Percentiles rank a stretch among this genome's conserved stretches.
These are phyloP conservation scores for Chrysopogon serrulatus DNA, from an alignment of 176 grass and related monocot genomes.

Conservation along the genomic window DNA sequence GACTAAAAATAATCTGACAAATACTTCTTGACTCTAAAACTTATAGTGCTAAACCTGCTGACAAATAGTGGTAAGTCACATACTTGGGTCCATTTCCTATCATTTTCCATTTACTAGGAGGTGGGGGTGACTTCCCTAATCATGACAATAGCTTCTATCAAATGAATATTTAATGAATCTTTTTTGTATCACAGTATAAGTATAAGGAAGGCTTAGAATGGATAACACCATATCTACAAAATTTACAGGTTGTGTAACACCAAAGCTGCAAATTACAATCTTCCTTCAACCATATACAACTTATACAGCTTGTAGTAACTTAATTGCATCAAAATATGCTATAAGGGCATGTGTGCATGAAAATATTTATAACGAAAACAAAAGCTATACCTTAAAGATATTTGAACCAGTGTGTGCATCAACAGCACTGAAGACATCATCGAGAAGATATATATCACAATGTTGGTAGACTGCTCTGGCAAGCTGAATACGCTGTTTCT, in stretches of 20 bases:
- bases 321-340: neutral
- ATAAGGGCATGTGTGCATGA: neutral
- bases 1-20: neutral
- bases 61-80: neutral
- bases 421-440: slow-evolving; percentile 75
- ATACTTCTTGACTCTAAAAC: neutral
- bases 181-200: neutral
- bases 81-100: neutral
- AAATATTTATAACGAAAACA: neutral
- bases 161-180: neutral
- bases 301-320: neutral
- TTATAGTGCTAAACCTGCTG: neutral
- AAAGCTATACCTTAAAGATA: slow-evolving; percentile 50
- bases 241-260: neutral
- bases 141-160: neutral
- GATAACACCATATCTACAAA: neutral
- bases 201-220: neutral
- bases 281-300: neutral
- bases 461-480: slow-evolving; percentile 74
- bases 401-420: slow-evolving; percentile 77
- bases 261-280: neutral
- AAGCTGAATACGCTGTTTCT: slow-evolving; percentile 75
- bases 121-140: neutral
- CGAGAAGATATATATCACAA: slow-evolving; percentile 66
- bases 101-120: neutral